Percentiles rank a stretch among this genome's conserved stretches.
These are phyloP conservation scores for Coemansia furcata DNA, from an alignment of 192 early-diverging fungal species.

Conservation along the genomic window DNA sequence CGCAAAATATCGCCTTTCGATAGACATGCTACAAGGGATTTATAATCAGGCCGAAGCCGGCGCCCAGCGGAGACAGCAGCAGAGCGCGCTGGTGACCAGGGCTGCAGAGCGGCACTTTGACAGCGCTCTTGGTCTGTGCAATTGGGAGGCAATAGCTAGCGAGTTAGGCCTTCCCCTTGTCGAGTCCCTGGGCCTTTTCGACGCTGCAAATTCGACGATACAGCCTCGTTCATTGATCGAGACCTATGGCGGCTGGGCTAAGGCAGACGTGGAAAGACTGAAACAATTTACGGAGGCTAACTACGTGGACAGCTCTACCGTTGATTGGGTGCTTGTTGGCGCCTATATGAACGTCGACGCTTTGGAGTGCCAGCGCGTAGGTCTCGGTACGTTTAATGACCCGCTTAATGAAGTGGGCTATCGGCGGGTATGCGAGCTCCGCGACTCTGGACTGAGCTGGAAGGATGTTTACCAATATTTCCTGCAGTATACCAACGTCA, in stretches of 20 bases:
- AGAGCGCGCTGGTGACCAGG: background rate
- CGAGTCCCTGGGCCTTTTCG: background rate
- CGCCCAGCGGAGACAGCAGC: background rate
- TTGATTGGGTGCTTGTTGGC: background rate
- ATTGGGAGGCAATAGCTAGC: background rate
- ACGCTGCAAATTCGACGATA: background rate
- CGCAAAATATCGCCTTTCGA: background rate
- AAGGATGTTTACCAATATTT: too few species aligned
- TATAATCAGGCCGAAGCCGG: background rate
- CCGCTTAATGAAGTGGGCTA: background rate
- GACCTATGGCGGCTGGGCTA: background rate
- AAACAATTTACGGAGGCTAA: background rate
- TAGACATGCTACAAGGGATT: background rate
- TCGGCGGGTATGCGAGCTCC: background rate
- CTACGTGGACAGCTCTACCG: background rate
- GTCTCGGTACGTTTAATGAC: background rate
- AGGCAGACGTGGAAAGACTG: background rate
- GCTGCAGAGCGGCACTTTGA: background rate
- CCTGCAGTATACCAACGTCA: too few species aligned
- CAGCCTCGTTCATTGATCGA: background rate
- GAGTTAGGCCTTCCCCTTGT: background rate
- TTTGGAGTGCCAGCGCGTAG: background rate
- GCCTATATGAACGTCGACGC: background rate
- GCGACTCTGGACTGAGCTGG: too few species aligned
- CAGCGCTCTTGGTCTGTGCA: background rate